Evolutionary conservation across 2,329 filamentous ascomycete species (phyloP), one percentile per base, ranked within the genome.

Genomic region (Penicillium sp.): DNA sequence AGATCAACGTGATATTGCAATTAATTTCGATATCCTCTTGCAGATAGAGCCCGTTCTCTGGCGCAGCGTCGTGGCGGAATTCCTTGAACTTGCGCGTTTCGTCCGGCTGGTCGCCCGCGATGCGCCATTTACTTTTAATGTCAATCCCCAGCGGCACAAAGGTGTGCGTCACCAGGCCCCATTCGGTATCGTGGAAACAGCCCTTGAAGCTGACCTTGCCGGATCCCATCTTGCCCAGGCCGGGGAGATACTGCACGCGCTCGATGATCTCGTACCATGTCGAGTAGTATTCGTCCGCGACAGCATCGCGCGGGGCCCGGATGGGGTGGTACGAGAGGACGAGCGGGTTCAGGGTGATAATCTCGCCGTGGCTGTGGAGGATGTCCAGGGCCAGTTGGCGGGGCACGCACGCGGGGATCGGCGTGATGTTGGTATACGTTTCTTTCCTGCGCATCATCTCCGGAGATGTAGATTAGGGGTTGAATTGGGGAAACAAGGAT

Each of bases 261-360:
- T 96, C 91, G 53, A 88, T 91, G 67, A 93, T 79, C 51, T 86
- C 84, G 77, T 93, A 96, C 92, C 92, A 96, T 17, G 80, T 80
- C 66, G 87, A 90, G 63, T 85, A 80, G 61, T 82, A 85, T 78
- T 96, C 92, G 67, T 95, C 90, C 15, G 86, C 78, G 0, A 85
- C 80, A 12, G 89, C 88, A 70, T 88, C 84, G 25, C 82, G 70
- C 0, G 91, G 91, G 1, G 90, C 83, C 49, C 84, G 82, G 75
- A 91, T 91, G 35, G 82, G 82, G 66, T 88, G 84, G 58, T 90
- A 85, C 61, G 90, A 87, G 63, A 89, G 86, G 57, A 96, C 89
- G 50, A 96, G 82, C 1, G 92, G 92, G 75, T 96, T 96, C 58
- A 96, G 81, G 71, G 94, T 89, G 70, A 96, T 96, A 88, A 96